Conservation (phyloP, 2,329 filamentous ascomycete genomes). For the Clonostachys rosea region DNA sequence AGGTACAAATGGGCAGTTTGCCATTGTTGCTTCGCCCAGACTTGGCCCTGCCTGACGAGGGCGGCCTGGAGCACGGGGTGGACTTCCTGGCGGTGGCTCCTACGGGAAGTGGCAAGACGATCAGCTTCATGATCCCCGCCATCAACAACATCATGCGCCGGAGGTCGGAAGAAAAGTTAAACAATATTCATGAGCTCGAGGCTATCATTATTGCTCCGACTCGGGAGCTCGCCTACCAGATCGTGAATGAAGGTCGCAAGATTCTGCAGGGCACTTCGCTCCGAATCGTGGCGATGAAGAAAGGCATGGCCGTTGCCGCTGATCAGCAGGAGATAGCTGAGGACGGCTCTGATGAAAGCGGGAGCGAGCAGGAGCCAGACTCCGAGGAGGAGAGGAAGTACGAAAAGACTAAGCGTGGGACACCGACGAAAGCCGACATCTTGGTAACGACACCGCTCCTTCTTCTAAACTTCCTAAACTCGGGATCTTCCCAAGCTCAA, state of each 20-base stretch:
- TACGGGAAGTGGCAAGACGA: slow-evolving; percentile 93
- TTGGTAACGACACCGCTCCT: slow-evolving; percentile 46
- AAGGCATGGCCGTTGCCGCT: slow-evolving; percentile 68
- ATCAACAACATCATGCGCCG: slow-evolving; percentile 69
- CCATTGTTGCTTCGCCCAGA: slow-evolving; percentile 67
- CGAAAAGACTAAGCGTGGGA: slow-evolving; percentile 6
- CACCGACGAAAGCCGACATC: slow-evolving; percentile 26
- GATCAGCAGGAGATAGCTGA: slow-evolving; percentile 29
- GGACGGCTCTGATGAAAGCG: slow-evolving; percentile 22
- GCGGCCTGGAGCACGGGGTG: slow-evolving; percentile 34
- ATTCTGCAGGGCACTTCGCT: slow-evolving; percentile 71
- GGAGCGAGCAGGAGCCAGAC: slow-evolving; percentile 26
- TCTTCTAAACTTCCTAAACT: slow-evolving; percentile 68
- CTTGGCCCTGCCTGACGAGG: slow-evolving; percentile 36
- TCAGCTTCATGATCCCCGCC: slow-evolving; percentile 86
- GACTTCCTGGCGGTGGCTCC: slow-evolving; percentile 88
- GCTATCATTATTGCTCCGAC: slow-evolving; percentile 74
- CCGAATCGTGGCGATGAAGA: slow-evolving; percentile 76
- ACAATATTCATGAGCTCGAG: slow-evolving; percentile 45
- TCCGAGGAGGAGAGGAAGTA: slow-evolving; percentile 13
- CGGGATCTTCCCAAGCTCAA: slow-evolving; percentile 34
- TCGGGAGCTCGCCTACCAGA: slow-evolving; percentile 73
- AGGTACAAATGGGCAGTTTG: slow-evolving; percentile 85
- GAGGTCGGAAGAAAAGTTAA: slow-evolving; percentile 33
- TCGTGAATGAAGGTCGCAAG: slow-evolving; percentile 82